phyloP scores from a whole-genome alignment of 108 stramenopile species.

The Hondaea fermentalgiana region DNA sequence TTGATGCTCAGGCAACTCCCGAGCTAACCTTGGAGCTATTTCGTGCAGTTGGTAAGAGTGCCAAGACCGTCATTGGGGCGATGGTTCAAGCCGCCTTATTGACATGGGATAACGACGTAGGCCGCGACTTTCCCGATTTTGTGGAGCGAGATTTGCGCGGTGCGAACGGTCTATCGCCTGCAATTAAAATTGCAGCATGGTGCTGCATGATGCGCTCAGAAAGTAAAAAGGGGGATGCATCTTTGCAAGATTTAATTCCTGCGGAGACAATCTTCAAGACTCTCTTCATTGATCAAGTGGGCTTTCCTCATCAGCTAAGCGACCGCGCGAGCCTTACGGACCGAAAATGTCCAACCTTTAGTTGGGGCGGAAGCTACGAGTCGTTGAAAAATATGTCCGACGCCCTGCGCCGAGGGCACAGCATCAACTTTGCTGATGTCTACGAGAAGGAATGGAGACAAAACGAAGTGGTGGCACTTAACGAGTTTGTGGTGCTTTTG shows the following conservation, averaged over 20 bases:
- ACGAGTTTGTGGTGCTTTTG: not conserved
- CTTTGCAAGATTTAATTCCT: not conserved
- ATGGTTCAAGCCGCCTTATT: not conserved
- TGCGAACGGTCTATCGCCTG: slow-evolving; percentile 1
- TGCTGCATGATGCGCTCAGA: slow-evolving; percentile 16
- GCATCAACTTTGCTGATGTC: slow-evolving; percentile 10
- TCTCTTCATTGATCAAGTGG: slow-evolving; percentile 2
- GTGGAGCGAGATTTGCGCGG: not conserved
- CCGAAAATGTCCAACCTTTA: not conserved
- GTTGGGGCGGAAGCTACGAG: slow-evolving; percentile 20
- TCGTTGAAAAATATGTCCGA: not conserved
- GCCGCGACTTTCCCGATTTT: slow-evolving; percentile 17
- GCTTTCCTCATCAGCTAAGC: slow-evolving; percentile 14
- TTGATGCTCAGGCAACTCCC: not conserved
- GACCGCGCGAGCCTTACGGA: not conserved
- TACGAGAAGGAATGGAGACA: slow-evolving; percentile 13
- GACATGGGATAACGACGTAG: not conserved
- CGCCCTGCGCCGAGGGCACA: not conserved
- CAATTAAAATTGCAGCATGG: not conserved
- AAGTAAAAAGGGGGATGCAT: not conserved
- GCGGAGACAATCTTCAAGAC: not conserved
- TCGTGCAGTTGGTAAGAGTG: not conserved
- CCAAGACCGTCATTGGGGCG: not conserved
- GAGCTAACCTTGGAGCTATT: no score
- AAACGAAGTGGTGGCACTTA: slow-evolving; percentile 17